A percentile compares a stretch with the other conserved stretches of the same genome.
Evolutionary conservation across 2,329 filamentous ascomycete genomes (phyloP).

Genomic region (Colletotrichum sp.): DNA sequence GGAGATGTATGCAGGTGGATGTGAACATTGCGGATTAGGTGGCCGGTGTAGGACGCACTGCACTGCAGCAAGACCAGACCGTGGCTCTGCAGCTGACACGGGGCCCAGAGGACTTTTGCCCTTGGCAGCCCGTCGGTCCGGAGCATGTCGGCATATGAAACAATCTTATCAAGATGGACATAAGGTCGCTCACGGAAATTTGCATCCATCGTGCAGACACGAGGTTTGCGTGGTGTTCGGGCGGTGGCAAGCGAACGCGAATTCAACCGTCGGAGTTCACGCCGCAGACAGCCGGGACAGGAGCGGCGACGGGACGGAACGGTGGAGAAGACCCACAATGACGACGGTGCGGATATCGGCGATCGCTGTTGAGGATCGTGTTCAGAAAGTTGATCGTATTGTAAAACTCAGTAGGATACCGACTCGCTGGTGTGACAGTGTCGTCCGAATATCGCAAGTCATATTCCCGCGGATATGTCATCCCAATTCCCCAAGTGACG

Average conservation of each 20-base stretch:
- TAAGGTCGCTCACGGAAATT: neutral
- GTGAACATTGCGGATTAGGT: neutral
- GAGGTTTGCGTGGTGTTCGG: neutral
- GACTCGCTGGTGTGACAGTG: neutral
- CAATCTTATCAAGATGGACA: neutral
- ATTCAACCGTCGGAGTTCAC: neutral
- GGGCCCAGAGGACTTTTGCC: neutral
- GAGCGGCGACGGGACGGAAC: neutral
- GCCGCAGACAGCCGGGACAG: neutral
- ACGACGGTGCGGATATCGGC: neutral
- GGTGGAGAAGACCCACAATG: neutral
- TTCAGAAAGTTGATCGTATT: neutral
- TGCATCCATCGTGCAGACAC: neutral
- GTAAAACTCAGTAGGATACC: neutral
- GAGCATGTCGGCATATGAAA: neutral
- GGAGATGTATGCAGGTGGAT: neutral
- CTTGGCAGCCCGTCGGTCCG: neutral
- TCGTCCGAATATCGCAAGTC: neutral
- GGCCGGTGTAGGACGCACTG: neutral
- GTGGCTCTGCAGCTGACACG: constrained; percentile 10
- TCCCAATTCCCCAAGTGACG: neutral
- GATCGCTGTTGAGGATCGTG: neutral
- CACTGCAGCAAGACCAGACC: neutral
- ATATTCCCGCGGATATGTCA: neutral
- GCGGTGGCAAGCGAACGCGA: neutral